Evolutionary conservation across 768 basidiomycete genomes (phyloP).

Genomic region (Clitopilus hobsonii): DNA sequence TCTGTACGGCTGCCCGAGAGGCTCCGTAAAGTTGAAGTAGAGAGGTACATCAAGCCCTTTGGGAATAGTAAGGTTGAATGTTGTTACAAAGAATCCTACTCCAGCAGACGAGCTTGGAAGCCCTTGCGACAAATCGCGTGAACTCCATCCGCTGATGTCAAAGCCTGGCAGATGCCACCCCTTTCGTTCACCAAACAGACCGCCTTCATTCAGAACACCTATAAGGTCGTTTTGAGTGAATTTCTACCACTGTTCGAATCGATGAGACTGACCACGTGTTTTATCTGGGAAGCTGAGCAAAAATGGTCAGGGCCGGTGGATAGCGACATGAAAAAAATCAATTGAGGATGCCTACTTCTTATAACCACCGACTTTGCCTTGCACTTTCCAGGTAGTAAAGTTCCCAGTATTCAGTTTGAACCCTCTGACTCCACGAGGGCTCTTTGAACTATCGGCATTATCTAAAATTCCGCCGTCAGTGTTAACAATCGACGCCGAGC

Average conservation of each 20-base stretch:
- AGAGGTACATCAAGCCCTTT: constrained; percentile 60
- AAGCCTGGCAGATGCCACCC: constrained; percentile 78
- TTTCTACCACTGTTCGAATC: not conserved
- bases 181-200: constrained; percentile 61
- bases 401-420: constrained; percentile 62
- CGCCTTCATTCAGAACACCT: constrained; percentile 70
- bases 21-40: constrained; percentile 66
- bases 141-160: constrained; percentile 55
- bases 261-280: constrained; percentile 34
- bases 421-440: constrained; percentile 75
- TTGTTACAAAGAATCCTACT: constrained; percentile 79
- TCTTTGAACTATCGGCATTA: constrained; percentile 53
- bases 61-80: constrained; percentile 60
- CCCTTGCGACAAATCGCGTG: constrained; percentile 52
- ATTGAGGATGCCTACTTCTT: constrained; percentile 36
- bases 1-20: constrained; percentile 60
- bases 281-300: constrained; percentile 70
- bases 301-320: too few relatives aligned
- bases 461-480: constrained; percentile 16
- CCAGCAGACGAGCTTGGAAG: constrained; percentile 58
- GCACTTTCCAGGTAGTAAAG: constrained; percentile 65
- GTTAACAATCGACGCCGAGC: not conserved
- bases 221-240: not conserved
- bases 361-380: constrained; percentile 75
- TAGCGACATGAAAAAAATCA: not conserved